These are phyloP conservation scores for Xylaria sp. DNA, from an alignment of 2,329 filamentous ascomycete species.

Conservation along the genomic window DNA sequence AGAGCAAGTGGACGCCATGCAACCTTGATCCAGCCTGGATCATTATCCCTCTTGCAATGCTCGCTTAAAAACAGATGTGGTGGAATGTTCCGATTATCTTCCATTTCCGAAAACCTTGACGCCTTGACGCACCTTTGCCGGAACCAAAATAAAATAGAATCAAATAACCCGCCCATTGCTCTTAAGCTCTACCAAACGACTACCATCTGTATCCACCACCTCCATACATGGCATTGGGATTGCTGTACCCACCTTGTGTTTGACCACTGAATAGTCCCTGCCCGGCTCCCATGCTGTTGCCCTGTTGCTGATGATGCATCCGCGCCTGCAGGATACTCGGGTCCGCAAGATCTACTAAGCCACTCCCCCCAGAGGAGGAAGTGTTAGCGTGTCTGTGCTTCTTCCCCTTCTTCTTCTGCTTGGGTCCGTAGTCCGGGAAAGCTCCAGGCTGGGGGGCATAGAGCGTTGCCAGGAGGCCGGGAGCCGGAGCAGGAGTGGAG, in stretches of 20 bases:
- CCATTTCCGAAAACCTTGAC: constrained; percentile 47
- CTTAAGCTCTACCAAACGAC: constrained; percentile 41
- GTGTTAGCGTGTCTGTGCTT: constrained; percentile 99
- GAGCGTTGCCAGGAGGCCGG: constrained; percentile 90
- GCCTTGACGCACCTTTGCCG: constrained; percentile 46
- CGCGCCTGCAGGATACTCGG: constrained; percentile 99
- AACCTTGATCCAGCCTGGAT: constrained; percentile 50
- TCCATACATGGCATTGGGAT: constrained; percentile 82
- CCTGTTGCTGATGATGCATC: constrained; percentile 87
- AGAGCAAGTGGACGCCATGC: constrained; percentile 53
- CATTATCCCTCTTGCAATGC: constrained; percentile 56
- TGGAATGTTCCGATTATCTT: constrained; percentile 50
- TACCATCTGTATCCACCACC: constrained; percentile 76
- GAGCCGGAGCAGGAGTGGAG: constrained; percentile 90
- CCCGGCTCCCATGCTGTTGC: constrained; percentile 81
- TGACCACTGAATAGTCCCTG: constrained; percentile 91
- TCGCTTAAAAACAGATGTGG: constrained; percentile 59
- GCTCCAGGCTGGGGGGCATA: constrained; percentile 87
- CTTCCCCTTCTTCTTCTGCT: constrained; percentile 99
- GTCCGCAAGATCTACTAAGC: constrained; percentile 99
- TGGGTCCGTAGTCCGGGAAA: constrained; percentile 91
- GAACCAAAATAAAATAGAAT: constrained; percentile 44
- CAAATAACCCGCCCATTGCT: constrained; percentile 42
- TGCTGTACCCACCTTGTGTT: constrained; percentile 97
- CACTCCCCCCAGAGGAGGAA: constrained; percentile 99